Conservation (phyloP, 2,329 filamentous ascomycete species). For the Penicillium sumatraense region DNA sequence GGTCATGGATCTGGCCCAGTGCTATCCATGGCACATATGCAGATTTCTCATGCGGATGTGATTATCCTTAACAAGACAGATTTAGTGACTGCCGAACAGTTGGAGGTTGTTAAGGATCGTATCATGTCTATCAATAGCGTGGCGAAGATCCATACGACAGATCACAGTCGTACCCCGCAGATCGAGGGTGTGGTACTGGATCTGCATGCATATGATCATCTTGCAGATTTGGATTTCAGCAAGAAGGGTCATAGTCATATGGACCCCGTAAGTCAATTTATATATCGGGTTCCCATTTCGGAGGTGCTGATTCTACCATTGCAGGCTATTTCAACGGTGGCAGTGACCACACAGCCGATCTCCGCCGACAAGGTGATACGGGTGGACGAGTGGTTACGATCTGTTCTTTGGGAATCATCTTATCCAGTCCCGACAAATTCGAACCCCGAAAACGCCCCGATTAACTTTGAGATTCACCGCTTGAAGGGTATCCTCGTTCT, state of each 20-base stretch:
- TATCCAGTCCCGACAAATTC: slow-evolving; percentile 28
- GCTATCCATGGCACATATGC: slow-evolving; percentile 90
- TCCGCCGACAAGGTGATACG: slow-evolving; percentile 59
- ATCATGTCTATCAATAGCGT: slow-evolving; percentile 87
- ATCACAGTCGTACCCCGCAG: slow-evolving; percentile 76
- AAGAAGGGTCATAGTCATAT: slow-evolving; percentile 86
- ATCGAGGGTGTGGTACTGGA: slow-evolving; percentile 88
- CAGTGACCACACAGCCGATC: slow-evolving; percentile 69
- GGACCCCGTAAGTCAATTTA: slow-evolving; percentile 68
- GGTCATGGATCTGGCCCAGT: slow-evolving; percentile 62
- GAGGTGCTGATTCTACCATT: neutral
- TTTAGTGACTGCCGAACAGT: slow-evolving; percentile 71
- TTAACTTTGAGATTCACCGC: slow-evolving; percentile 79
- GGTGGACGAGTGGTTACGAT: slow-evolving; percentile 81
- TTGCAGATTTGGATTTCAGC: slow-evolving; percentile 72
- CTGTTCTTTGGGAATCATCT: slow-evolving; percentile 75
- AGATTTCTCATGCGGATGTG: slow-evolving; percentile 96
- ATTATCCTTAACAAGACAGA: slow-evolving; percentile 94
- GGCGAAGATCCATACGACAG: slow-evolving; percentile 81
- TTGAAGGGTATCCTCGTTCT: slow-evolving; percentile 79
- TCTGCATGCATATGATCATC: slow-evolving; percentile 87
- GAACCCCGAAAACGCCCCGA: slow-evolving; percentile 26
- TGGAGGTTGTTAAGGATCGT: slow-evolving; percentile 70
- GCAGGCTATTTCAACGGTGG: slow-evolving; percentile 82
- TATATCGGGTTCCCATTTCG: neutral